phyloP scores from a whole-genome alignment of 2,329 filamentous ascomycete genomes.

The Pyrenochaeta sp. region DNA sequence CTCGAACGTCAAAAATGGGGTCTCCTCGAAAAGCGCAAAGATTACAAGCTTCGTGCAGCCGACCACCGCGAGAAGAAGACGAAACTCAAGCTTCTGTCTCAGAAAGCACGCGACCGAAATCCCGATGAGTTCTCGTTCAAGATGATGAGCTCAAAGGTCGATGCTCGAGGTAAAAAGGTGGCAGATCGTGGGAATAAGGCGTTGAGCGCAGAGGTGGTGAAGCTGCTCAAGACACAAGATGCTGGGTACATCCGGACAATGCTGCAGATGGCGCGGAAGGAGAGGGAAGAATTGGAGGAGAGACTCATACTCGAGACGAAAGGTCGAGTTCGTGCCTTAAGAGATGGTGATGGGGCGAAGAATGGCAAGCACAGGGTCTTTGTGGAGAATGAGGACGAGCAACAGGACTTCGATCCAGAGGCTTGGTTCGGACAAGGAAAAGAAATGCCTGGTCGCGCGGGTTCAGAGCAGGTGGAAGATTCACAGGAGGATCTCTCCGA shows the following conservation, averaged over 20 bases:
- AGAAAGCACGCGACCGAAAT: conserved; percentile 68
- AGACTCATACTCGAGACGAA: conserved; percentile 46
- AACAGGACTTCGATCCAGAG: conserved; percentile 51
- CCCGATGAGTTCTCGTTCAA: conserved; percentile 72
- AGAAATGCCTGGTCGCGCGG: conserved; percentile 27
- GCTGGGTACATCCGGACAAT: conserved; percentile 67
- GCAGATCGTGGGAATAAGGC: conserved; percentile 56
- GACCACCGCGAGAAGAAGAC: conserved; percentile 70
- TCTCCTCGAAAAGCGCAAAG: conserved; percentile 94
- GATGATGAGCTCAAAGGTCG: conserved; percentile 64
- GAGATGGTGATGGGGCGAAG: conserved; percentile 33
- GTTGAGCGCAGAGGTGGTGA: conserved; percentile 65
- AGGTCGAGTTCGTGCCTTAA: conserved; percentile 50
- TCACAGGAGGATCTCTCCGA: conserved; percentile 26
- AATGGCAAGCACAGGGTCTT: conserved; percentile 46
- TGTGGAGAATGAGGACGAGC: conserved; percentile 52
- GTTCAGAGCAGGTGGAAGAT: conserved; percentile 34
- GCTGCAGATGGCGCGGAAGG: conserved; percentile 61
- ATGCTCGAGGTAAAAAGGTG: conserved; percentile 52
- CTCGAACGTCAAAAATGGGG: conserved; percentile 84
- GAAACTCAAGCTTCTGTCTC: conserved; percentile 64
- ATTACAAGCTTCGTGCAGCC: conserved; percentile 70
- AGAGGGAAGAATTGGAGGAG: conserved; percentile 59
- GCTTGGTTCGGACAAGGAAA: conserved; percentile 49
- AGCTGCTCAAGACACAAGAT: conserved; percentile 71